Evolutionary conservation across 2,329 filamentous ascomycete genomes (phyloP), one percentile per base, ranked within the genome.

Genomic region (Microsporum canis): DNA sequence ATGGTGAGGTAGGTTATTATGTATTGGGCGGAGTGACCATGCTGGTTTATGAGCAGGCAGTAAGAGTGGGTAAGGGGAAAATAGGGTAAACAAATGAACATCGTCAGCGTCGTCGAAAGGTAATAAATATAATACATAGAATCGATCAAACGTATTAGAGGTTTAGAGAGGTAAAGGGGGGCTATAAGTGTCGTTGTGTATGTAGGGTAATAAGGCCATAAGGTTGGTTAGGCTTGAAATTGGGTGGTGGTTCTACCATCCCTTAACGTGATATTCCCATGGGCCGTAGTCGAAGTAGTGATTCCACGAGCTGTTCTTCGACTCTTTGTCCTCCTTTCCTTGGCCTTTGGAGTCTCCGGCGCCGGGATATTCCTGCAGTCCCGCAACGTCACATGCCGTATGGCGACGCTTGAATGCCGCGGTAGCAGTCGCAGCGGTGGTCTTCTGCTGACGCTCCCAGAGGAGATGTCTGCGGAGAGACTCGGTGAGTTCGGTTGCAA

Each of bases 371-470:
- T 94, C 85, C 76, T 87, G 88, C 49, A 97, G 80, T 73, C 95
- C 95, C 64, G 89, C 88, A 65, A 96, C 85, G 71, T 96, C 91
- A 66, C 92, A 88, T 1, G 92, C 89, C 23, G 91, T 96, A 72
- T 96, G 91, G 63, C 90, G 82, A 64, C 92, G 85, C 79, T 96
- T 95, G 62, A 96, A 81, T 60, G 92, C 89, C 0, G 91, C 90
- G 49, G 49, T 53, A 53, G 49, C 49, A 65, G 87, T 89, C n/a
- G 59, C 56, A 5, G 90, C 92, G 38, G 88, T 88, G 62, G 89
- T 90, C 81, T 94, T 95, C 71, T 97, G 92, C 71, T 95, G 90
- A 59, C 94, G 87, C 73, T 99, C 94, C 88, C 90, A 95, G 14
- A 97, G 82, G 14, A 99, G 85, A 68, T 96, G 89, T 67, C 91